These are phyloP conservation scores for Metschnikowia lochheadii DNA, from an alignment of 805 yeast genomes.

Conservation along the genomic window DNA sequence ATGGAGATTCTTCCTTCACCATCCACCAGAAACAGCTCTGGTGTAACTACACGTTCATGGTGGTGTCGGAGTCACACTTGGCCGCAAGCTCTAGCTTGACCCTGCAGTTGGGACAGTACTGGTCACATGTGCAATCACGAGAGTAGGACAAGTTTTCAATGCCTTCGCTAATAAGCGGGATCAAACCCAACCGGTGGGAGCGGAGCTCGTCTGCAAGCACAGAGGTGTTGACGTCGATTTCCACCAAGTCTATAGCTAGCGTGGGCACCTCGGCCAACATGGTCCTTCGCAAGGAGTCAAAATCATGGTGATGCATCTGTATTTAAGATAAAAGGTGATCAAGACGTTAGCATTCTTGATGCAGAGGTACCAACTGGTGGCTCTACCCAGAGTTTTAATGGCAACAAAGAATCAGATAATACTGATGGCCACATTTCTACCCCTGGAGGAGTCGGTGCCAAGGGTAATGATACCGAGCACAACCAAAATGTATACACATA, in stretches of 20 bases:
- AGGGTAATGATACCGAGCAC: too few species aligned
- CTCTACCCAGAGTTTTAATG: too few species aligned
- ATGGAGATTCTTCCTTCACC: too few species aligned
- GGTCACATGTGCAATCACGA: slow-evolving; percentile 96
- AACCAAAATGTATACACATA: too few species aligned
- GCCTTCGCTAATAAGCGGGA: slow-evolving; percentile 81
- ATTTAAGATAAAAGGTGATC: too few species aligned
- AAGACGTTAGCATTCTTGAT: too few species aligned
- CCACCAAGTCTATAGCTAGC: slow-evolving; percentile 92
- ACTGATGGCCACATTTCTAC: too few species aligned
- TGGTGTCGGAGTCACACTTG: slow-evolving; percentile 80
- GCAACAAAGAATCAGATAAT: too few species aligned
- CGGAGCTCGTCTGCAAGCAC: slow-evolving; percentile 96
- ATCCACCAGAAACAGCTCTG: too few species aligned
- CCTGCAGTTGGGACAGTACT: slow-evolving; percentile 92
- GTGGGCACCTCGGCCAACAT: slow-evolving; percentile 98
- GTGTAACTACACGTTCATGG: slow-evolving; percentile 90
- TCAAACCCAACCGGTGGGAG: slow-evolving; percentile 88
- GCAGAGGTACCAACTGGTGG: too few species aligned
- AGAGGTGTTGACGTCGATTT: slow-evolving; percentile 86
- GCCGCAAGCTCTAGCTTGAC: slow-evolving; percentile 85
- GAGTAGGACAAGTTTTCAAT: slow-evolving; percentile 83
- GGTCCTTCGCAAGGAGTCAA: slow-evolving; percentile 69
- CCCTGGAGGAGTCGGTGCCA: too few species aligned
- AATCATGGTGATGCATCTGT: too few species aligned